Conservation (phyloP, 164 flowering plant genomes). For the Piper betle region DNA sequence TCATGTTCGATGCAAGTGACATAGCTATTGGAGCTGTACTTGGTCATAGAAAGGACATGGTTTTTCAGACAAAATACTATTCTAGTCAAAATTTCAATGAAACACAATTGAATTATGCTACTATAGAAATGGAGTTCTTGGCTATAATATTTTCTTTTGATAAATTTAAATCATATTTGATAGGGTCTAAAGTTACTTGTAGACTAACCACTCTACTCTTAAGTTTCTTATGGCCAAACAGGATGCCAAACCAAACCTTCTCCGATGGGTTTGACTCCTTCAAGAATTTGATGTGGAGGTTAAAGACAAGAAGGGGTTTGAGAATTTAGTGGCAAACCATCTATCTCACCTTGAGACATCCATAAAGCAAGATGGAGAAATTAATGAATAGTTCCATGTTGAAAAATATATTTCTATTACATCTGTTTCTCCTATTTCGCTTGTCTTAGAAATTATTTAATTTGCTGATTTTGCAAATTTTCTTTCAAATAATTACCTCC, state of each 20-base stretch:
- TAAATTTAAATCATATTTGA: neutral
- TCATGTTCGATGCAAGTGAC: neutral
- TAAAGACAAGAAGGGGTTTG: neutral
- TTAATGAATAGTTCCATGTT: neutral
- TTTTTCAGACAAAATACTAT: neutral
- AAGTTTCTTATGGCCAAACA: neutral
- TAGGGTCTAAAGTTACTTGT: neutral
- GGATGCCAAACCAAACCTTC: neutral
- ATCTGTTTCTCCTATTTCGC: too few species aligned
- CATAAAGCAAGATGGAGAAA: too few species aligned
- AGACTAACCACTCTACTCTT: neutral
- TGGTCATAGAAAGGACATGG: neutral
- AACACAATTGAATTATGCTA: neutral
- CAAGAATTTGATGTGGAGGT: neutral
- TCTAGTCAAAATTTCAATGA: neutral
- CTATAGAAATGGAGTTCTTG: neutral
- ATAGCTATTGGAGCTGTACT: neutral
- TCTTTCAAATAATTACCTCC: too few species aligned
- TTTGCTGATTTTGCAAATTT: neutral
- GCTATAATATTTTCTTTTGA: neutral
- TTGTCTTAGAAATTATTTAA: too few species aligned
- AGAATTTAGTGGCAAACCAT: neutral
- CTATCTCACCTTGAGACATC: neutral
- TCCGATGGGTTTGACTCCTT: neutral
- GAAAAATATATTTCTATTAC: too few species aligned